Evolutionary conservation across 2,329 filamentous ascomycete genomes (phyloP).

Genomic region (Colletotrichum neosansevieriae): DNA sequence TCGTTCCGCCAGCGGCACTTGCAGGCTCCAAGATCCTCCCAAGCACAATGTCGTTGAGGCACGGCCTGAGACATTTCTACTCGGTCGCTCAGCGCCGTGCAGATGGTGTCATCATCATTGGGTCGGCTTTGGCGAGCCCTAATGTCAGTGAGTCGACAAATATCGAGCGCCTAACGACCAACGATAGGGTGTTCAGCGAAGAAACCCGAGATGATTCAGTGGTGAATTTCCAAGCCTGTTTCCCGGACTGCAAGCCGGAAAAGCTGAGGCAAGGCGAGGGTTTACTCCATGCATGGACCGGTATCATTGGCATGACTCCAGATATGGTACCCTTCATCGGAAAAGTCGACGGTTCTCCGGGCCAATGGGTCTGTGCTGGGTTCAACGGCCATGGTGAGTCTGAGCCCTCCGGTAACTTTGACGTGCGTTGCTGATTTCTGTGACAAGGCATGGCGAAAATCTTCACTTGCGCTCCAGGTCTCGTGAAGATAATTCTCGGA

Average conservation of each 20-base stretch:
- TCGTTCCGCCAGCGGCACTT: conserved; percentile 53
- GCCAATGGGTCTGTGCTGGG: conserved; percentile 62
- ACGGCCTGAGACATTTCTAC: conserved; percentile 61
- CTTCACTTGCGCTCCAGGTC: conserved; percentile 58
- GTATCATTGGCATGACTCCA: conserved; percentile 60
- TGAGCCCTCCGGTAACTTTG: background rate
- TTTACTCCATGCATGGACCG: conserved; percentile 59
- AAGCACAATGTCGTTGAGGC: conserved; percentile 59
- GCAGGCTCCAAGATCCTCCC: conserved; percentile 48
- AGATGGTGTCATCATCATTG: conserved; percentile 23
- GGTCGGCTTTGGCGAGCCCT: conserved; percentile 16
- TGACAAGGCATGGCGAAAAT: conserved; percentile 54
- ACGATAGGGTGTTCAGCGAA: conserved; percentile 10
- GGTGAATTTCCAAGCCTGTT: conserved; percentile 18
- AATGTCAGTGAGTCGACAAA: conserved; percentile 19
- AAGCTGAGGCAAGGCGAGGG: conserved; percentile 52
- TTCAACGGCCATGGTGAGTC: conserved; percentile 51
- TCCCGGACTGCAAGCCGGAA: conserved; percentile 12
- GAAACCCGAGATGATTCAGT: conserved; percentile 24
- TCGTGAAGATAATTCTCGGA: conserved; percentile 56
- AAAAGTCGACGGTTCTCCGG: conserved; percentile 51
- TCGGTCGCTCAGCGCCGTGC: conserved; percentile 59
- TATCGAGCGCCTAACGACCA: conserved; percentile 4
- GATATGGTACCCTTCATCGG: conserved; percentile 62
- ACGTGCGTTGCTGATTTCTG: background rate